A percentile compares a stretch with the other conserved stretches of the same genome.
These are phyloP conservation scores for Calocybe indica DNA, from an alignment of 768 basidiomycete genomes.

Conservation along the genomic window DNA sequence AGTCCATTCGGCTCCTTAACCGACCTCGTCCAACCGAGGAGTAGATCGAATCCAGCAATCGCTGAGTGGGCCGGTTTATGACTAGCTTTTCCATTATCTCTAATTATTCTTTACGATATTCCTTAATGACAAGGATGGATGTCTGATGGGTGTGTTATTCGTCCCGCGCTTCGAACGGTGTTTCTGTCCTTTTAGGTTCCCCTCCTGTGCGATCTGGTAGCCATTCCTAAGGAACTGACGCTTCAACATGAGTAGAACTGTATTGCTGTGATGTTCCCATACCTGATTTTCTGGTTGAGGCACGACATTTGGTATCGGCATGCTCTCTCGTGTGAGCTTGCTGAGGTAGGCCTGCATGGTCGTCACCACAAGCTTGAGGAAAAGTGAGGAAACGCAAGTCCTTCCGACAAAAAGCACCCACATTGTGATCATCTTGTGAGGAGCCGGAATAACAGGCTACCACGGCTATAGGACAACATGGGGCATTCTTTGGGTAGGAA, in stretches of 20 bases:
- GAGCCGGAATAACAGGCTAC: constrained; percentile 80
- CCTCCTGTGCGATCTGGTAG: constrained; percentile 12
- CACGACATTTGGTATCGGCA: neutral
- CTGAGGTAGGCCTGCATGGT: constrained; percentile 66
- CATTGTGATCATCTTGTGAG: constrained; percentile 73
- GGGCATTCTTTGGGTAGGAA: constrained; percentile 50
- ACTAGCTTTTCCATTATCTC: too few species aligned
- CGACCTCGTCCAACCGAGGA: constrained; percentile 16
- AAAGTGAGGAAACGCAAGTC: neutral
- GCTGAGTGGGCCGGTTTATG: too few species aligned
- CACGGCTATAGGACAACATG: constrained; percentile 78
- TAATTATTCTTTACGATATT: too few species aligned
- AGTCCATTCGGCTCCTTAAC: constrained; percentile 45
- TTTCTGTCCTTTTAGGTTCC: too few species aligned
- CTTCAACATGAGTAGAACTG: too few species aligned
- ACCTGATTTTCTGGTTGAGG: constrained; percentile 23
- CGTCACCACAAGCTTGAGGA: constrained; percentile 50
- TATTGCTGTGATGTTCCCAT: neutral
- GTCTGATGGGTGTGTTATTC: too few species aligned
- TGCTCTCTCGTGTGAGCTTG: constrained; percentile 43
- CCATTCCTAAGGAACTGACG: constrained; percentile 23
- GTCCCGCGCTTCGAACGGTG: too few species aligned
- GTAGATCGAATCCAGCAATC: constrained; percentile 5
- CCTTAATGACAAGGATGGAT: too few species aligned
- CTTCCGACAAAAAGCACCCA: constrained; percentile 25